Evolutionary conservation across 345 rosid genomes (phyloP), one percentile per base, ranked within the genome.

Genomic region (Euphorbia tirucalli): DNA sequence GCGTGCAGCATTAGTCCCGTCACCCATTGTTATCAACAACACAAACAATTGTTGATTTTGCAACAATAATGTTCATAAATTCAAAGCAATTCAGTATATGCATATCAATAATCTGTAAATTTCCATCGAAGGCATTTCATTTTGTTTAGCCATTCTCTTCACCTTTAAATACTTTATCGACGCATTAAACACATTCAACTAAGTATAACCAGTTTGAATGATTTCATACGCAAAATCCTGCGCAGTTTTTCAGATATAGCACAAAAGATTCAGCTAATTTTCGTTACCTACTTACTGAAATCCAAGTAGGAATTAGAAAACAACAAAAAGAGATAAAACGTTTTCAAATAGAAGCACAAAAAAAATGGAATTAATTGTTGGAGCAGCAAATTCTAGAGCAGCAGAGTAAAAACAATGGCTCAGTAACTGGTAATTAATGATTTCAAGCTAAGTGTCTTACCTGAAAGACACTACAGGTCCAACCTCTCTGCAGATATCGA

Each of bases 401-500:
- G 37, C 56, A 68, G 15, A 7, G 21, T 16, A 11, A 30, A 52
- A 35, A 54, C 11, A 21, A n/a, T 5, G n/a, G n/a, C 61, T 28
- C 18, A 7, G 9, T 18, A 14, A 46, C 4, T 46, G 11, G 22
- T 2, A 25, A 49, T 7, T 11, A 19, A 19, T 27, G 5, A 30
- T n/a, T 30, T 31, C 14, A 48, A 71, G 22, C 18, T 48, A 61
- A 43, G 46, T 64, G 44, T 70, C 87, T 46, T 65, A 95, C 99
- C 98, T 95, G 96, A 95, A 95, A 61, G 97, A 92, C 55, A 95
- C 97, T 64, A 92, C 98, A 59, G 98, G 99, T 9, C 99, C 99
- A 74, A 90, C 99, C 80, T 95, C 99, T 72, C 93, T 86, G 78
- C 97, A 92, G 74, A 95, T 90, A 69, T 95, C 98, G 71, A 88